A percentile compares a stretch with the other conserved stretches of the same genome.
These are phyloP conservation scores for Naematelia encephala DNA, from an alignment of 768 basidiomycete genomes.

Conservation along the genomic window DNA sequence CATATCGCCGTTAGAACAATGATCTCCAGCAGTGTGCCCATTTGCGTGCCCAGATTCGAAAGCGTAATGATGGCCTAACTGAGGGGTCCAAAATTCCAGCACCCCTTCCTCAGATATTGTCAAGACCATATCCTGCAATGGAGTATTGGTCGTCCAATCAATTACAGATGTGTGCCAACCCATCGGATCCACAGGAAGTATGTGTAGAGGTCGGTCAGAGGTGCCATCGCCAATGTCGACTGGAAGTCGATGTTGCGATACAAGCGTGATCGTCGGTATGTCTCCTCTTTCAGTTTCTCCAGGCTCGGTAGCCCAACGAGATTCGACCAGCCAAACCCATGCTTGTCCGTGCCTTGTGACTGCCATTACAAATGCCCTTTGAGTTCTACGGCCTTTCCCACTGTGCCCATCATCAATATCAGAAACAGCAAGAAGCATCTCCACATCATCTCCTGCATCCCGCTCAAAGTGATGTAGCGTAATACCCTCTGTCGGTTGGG, in stretches of 20 bases:
- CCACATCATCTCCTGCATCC: conserved; percentile 18
- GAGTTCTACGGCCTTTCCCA: conserved; percentile 21
- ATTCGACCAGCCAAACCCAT: conserved; percentile 41
- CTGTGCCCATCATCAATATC: conserved; percentile 49
- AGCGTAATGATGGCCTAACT: conserved; percentile 46
- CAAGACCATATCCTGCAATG: conserved; percentile 63
- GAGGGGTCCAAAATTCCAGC: conserved; percentile 80
- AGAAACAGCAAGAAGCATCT: conserved; percentile 45
- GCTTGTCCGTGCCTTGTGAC: conserved; percentile 29
- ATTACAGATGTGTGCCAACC: conserved; percentile 49
- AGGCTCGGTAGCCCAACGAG: background rate
- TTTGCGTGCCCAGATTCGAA: background rate
- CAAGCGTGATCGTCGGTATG: conserved; percentile 14
- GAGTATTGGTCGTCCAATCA: conserved; percentile 42
- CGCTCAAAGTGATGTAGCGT: conserved; percentile 26
- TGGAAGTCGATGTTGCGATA: conserved; percentile 29
- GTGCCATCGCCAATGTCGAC: conserved; percentile 6
- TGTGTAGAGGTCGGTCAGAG: conserved; percentile 13
- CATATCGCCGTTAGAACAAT: background rate
- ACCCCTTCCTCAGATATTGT: conserved; percentile 74
- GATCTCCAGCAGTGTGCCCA: background rate
- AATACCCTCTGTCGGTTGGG: conserved; percentile 19
- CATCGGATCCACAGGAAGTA: conserved; percentile 50
- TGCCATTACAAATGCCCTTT: conserved; percentile 43
- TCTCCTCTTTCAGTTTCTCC: background rate